phyloP scores from a whole-genome alignment of 2,329 filamentous ascomycete genomes.

The Monilinia polystroma region DNA sequence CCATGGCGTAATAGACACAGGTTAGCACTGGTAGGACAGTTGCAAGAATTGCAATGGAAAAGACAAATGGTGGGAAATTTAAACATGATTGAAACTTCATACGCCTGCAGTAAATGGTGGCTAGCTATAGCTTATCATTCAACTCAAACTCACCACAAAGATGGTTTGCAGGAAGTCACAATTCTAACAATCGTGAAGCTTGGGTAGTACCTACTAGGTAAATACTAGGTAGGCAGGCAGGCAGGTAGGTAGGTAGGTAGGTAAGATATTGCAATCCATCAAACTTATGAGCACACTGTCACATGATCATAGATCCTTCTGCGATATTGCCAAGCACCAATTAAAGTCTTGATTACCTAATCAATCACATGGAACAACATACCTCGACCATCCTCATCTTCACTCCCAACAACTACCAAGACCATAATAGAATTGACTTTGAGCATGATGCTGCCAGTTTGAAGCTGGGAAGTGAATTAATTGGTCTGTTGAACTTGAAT shows the following conservation, averaged over 20 bases:
- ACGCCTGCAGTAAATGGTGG: background rate
- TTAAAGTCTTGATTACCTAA: background rate
- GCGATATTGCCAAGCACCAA: background rate
- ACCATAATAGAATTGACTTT: background rate
- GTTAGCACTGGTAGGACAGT: background rate
- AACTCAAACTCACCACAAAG: background rate
- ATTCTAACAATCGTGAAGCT: too few relatives aligned
- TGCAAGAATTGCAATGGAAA: background rate
- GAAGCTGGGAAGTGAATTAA: background rate
- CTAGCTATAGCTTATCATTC: background rate
- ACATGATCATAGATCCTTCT: background rate
- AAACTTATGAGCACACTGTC: background rate
- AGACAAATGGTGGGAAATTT: background rate
- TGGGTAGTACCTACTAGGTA: too few relatives aligned
- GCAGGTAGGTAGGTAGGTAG: background rate
- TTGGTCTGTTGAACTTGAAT: background rate
- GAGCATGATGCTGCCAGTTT: background rate
- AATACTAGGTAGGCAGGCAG: too few relatives aligned
- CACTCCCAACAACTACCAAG: background rate
- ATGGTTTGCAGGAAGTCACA: background rate
- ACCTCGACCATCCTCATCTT: constrained; percentile 3
- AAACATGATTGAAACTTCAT: background rate
- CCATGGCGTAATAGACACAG: background rate
- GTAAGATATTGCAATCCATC: background rate
- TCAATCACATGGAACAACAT: background rate